phyloP scores from a whole-genome alignment of 2,329 filamentous ascomycete genomes.

The Alternaria gaisen region DNA sequence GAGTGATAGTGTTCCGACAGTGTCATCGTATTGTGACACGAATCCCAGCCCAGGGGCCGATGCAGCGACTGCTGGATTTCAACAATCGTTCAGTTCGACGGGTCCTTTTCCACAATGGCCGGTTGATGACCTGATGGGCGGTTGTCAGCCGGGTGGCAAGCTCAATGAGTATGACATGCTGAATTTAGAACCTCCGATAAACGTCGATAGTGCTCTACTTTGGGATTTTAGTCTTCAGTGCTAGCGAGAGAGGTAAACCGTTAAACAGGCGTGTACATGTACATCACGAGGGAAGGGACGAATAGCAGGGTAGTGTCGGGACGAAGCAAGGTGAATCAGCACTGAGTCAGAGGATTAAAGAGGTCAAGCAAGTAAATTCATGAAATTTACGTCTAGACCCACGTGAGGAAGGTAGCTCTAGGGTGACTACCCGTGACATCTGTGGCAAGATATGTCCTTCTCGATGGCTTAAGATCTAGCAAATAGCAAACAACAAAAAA shows the following conservation, averaged over 20 bases:
- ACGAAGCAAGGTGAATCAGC: too few relatives aligned
- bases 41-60: not conserved
- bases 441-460: not conserved
- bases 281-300: too few relatives aligned
- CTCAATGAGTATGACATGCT: not conserved
- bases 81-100: not conserved
- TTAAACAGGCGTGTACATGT: too few relatives aligned
- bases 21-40: not conserved
- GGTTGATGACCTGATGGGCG: not conserved
- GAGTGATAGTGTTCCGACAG: not conserved
- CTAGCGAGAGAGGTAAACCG: not conserved
- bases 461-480: not conserved
- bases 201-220: not conserved
- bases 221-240: conserved; percentile 5
- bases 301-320: too few relatives aligned
- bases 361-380: not conserved
- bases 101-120: not conserved
- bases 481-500: not conserved
- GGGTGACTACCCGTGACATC: not conserved
- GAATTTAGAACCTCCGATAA: not conserved
- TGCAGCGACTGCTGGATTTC: not conserved
- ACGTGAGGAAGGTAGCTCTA: not conserved
- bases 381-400: not conserved
- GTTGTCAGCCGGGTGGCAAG: not conserved
- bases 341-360: too few relatives aligned